These are phyloP conservation scores for Hanseniaspora opuntiae DNA, from an alignment of 805 yeast genomes.

Conservation along the genomic window DNA sequence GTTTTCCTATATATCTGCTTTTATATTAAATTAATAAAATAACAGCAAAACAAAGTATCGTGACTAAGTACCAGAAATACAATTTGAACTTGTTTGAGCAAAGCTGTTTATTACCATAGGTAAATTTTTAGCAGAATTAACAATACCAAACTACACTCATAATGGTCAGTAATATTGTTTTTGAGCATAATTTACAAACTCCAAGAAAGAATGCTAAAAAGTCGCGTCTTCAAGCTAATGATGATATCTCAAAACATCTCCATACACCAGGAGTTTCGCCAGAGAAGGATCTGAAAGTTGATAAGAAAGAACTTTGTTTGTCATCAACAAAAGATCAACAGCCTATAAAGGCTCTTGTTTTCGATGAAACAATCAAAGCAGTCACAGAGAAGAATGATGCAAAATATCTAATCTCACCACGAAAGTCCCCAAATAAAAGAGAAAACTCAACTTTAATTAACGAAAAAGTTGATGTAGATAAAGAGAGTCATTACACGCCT, in stretches of 20 bases:
- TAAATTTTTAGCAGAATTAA: too few species aligned
- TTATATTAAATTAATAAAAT: background rate
- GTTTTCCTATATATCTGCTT: background rate
- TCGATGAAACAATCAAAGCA: background rate
- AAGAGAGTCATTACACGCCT: background rate
- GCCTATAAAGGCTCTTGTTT: background rate
- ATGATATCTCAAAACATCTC: background rate
- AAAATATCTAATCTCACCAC: background rate
- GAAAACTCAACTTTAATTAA: background rate
- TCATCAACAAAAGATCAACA: background rate
- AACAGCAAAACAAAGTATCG: background rate
- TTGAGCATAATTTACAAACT: background rate
- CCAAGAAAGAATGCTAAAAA: background rate
- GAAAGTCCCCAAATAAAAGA: slow-evolving; percentile 2
- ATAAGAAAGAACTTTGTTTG: background rate
- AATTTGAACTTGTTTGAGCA: background rate
- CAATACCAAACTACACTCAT: background rate
- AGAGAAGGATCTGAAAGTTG: background rate
- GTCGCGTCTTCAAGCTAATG: background rate
- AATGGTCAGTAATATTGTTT: background rate
- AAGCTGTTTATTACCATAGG: too few species aligned
- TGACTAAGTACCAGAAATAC: background rate
- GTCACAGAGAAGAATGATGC: background rate
- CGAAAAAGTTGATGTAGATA: background rate
- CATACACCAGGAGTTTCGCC: slow-evolving; percentile 1